Evolutionary conservation across 164 flowering plant genomes (phyloP).

Genomic region (Dillenia turbinata): DNA sequence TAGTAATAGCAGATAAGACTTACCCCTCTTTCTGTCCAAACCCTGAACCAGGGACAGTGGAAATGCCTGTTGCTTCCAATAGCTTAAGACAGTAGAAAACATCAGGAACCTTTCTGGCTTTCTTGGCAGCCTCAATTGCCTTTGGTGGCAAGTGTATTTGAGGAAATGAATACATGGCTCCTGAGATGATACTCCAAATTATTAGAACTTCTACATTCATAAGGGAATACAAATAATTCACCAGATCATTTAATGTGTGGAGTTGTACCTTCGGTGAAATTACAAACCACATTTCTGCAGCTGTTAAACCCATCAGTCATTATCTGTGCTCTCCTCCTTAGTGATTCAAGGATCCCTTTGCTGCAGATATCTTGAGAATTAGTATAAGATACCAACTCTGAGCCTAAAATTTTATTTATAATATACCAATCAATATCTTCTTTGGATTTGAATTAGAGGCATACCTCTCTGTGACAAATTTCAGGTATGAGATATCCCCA

Average conservation of each 20-base stretch:
- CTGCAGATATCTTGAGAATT: slow-evolving; percentile 40
- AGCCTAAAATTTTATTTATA: no score
- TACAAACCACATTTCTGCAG: slow-evolving; percentile 94
- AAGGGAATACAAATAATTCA: neutral
- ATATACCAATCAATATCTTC: neutral
- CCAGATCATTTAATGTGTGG: neutral
- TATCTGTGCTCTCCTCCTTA: slow-evolving; percentile 83
- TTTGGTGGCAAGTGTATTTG: slow-evolving; percentile 90
- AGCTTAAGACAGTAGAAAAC: slow-evolving; percentile 97
- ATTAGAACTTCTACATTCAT: neutral
- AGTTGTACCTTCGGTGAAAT: slow-evolving; percentile 85
- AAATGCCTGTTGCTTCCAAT: slow-evolving; percentile 96
- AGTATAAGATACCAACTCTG: no score
- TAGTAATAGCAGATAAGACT: neutral
- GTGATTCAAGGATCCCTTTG: slow-evolving; percentile 82
- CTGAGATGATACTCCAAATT: slow-evolving; percentile 33
- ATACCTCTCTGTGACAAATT: slow-evolving; percentile 71
- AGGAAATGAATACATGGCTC: slow-evolving; percentile 99
- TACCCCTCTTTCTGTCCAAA: slow-evolving; percentile 99
- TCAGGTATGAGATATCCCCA: slow-evolving; percentile 85
- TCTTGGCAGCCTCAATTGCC: slow-evolving; percentile 85
- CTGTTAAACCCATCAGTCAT: slow-evolving; percentile 99
- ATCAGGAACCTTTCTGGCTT: slow-evolving; percentile 87
- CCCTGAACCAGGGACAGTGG: slow-evolving; percentile 99
- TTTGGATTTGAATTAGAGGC: slow-evolving; percentile 1